Conservation (phyloP, 176 grass and related monocot genomes). For the Microstegium vimineum region DNA sequence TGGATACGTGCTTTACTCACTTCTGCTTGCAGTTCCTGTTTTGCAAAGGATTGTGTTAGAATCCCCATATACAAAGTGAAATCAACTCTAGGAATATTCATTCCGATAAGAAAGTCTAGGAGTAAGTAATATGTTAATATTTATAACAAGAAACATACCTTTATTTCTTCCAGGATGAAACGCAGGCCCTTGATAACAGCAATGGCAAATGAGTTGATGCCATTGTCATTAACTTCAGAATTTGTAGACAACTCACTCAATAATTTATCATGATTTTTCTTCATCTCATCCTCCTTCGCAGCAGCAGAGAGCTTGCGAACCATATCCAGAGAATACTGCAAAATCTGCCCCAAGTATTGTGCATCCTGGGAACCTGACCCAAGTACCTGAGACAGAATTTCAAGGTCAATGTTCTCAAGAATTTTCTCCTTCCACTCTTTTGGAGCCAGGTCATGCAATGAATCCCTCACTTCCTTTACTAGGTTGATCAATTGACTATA, state of each 20-base stretch:
- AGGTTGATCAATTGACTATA: slow-evolving; percentile 65
- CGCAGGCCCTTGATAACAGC: slow-evolving; percentile 71
- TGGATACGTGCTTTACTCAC: slow-evolving; percentile 76
- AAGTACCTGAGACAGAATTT: slow-evolving; percentile 91
- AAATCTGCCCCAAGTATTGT: slow-evolving; percentile 70
- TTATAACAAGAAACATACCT: slow-evolving; percentile 37
- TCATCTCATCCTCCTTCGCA: slow-evolving; percentile 80
- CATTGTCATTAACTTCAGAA: slow-evolving; percentile 45
- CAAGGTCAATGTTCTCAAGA: slow-evolving; percentile 68
- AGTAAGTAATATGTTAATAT: background rate
- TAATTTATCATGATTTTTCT: slow-evolving; percentile 61
- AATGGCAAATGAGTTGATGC: slow-evolving; percentile 59
- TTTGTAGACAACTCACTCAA: slow-evolving; percentile 57
- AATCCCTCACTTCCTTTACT: slow-evolving; percentile 87
- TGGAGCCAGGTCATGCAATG: slow-evolving; percentile 78
- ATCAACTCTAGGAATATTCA: background rate
- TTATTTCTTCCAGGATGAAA: slow-evolving; percentile 89
- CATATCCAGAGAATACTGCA: slow-evolving; percentile 68
- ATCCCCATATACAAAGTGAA: background rate
- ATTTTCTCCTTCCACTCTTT: slow-evolving; percentile 80
- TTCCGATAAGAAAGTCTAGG: background rate
- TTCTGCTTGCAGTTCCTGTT: slow-evolving; percentile 79
- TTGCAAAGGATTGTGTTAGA: slow-evolving; percentile 12
- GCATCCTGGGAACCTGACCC: slow-evolving; percentile 54
- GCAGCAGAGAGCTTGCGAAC: slow-evolving; percentile 60